Evolutionary conservation across 140 eudicot genomes (phyloP), one percentile per base, ranked within the genome.

Genomic region (Oenanthe javanica): DNA sequence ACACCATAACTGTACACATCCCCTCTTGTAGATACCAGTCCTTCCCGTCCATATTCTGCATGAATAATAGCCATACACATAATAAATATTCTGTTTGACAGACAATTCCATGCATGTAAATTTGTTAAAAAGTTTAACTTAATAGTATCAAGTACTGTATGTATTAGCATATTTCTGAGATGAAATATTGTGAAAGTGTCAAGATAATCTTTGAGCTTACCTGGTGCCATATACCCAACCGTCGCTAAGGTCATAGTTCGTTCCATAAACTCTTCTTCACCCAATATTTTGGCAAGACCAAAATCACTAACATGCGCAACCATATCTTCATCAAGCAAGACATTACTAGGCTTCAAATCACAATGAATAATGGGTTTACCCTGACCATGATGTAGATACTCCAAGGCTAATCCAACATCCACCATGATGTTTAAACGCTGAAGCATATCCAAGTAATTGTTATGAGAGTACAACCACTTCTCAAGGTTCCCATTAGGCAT

Each of bases 191-290:
- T 43, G 55, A 72, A 2, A 42, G 8, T 19, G 15, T 72, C 2
- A 6, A 42, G 10, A 23, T 14, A 36, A 48, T 14, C 11, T 27
- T 23, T 6, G 18, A 76, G 66, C n/a, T 73, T 73, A 83, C 86
- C 86, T 79, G 86, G 86, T 49, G 83, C 83, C 80, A 79, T 79
- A 7, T 83, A 83, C 36, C 86, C 86, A 1, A 83, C 61, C 8
- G 86, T 83, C 0, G 80, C 86, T 59, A 83, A 74, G 57, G 83
- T 83, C 31, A 40, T 73, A 19, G 86, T 83, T 51, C 66, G 86
- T 12, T 54, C 48, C 70, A 70, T 59, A 1, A 63, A 27, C 80
- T 83, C 83, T 8, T 81, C 83, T 79, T 83, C 83, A 9, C 55
- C 83, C 38, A 83, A 36, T 0, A 79, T 51, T 36, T 83, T 83